Percentiles rank a stretch among this genome's conserved stretches.
phyloP scores from a whole-genome alignment of 768 basidiomycete genomes.

The Russula sp. region DNA sequence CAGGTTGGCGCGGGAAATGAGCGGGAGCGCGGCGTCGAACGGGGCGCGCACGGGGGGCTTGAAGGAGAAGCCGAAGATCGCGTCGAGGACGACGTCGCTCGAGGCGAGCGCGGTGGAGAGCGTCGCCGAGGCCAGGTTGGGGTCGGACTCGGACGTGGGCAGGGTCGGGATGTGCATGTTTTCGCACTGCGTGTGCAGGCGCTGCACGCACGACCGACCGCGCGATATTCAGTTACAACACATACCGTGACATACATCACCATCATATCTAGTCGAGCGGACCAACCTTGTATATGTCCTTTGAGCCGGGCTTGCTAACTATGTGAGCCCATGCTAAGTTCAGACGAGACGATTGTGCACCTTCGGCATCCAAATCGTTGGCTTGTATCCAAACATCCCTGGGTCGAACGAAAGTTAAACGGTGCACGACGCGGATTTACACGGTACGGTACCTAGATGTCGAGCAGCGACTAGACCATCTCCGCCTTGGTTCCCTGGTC shows the following conservation, averaged over 20 bases:
- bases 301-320: slow-evolving; percentile 73
- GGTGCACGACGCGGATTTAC: background rate
- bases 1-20: slow-evolving; percentile 54
- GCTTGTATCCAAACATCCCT: slow-evolving; percentile 91
- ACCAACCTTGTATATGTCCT: slow-evolving; percentile 82
- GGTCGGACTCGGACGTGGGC: slow-evolving; percentile 37
- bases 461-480: slow-evolving; percentile 96
- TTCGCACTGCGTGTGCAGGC: slow-evolving; percentile 77
- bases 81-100: slow-evolving; percentile 85
- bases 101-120: slow-evolving; percentile 47
- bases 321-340: background rate
- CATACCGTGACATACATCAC: too few species aligned
- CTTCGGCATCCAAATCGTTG: slow-evolving; percentile 93
- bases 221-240: background rate
- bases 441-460: slow-evolving; percentile 58
- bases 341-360: slow-evolving; percentile 33
- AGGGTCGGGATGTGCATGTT: slow-evolving; percentile 83
- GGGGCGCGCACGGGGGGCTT: slow-evolving; percentile 83
- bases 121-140: slow-evolving; percentile 31
- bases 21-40: slow-evolving; percentile 69
- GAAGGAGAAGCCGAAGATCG: slow-evolving; percentile 98
- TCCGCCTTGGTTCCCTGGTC: slow-evolving; percentile 96
- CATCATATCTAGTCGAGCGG: background rate
- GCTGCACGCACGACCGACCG: slow-evolving; percentile 35
- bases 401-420: too few species aligned